phyloP scores from a whole-genome alignment of 1,284 basidiomycete genomes.

The Prillingera fragicola region DNA sequence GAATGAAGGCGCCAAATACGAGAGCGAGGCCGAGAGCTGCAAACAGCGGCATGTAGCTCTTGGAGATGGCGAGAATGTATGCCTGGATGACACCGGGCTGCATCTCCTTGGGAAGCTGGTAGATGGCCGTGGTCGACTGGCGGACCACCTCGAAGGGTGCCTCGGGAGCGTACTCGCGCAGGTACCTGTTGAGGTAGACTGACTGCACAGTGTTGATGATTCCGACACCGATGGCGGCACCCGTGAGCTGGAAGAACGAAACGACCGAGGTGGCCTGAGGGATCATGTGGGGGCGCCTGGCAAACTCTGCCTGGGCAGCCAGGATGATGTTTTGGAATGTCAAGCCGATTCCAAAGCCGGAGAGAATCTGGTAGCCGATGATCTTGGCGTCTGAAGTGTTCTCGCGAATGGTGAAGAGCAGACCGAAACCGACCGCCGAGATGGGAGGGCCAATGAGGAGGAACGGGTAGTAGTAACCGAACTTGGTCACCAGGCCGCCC shows the following conservation, averaged over 20 bases:
- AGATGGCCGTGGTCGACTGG: conserved; percentile 34
- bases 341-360: conserved; percentile 44
- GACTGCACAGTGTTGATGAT: conserved; percentile 49
- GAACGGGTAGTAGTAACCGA: conserved; percentile 49
- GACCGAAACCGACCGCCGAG: conserved; percentile 49
- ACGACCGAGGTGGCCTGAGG: conserved; percentile 44
- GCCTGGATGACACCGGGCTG: conserved; percentile 48
- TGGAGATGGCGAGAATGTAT: conserved; percentile 48
- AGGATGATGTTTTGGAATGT: conserved; percentile 45
- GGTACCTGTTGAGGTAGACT: conserved; percentile 35
- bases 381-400: conserved; percentile 41
- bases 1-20: conserved; percentile 43
- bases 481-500: conserved; percentile 43
- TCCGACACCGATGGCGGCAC: conserved; percentile 48
- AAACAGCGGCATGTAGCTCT: conserved; percentile 50
- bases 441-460: conserved; percentile 37
- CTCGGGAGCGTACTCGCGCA: conserved; percentile 29
- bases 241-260: conserved; percentile 49
- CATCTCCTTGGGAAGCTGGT: conserved; percentile 30
- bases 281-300: conserved; percentile 28
- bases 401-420: conserved; percentile 50
- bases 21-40: conserved; percentile 43
- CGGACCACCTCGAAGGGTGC: conserved; percentile 39
- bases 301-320: conserved; percentile 50
- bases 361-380: conserved; percentile 52